Percentiles rank a stretch among this genome's conserved stretches.
Conservation (phyloP, 768 basidiomycete genomes). For the Lactifluus piperatus region DNA sequence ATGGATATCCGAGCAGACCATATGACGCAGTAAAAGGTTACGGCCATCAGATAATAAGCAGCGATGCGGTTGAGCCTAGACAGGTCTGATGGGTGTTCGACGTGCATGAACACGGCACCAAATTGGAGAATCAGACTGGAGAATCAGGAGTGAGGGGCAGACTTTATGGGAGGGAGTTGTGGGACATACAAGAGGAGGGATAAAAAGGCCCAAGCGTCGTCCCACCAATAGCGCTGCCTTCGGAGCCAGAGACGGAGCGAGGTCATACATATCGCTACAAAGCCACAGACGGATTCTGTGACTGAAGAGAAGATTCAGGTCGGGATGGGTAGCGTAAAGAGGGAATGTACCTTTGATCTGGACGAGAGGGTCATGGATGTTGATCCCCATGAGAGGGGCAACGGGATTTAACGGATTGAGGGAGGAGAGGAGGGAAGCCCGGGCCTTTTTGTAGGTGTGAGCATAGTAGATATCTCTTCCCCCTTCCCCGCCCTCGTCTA, state of each 20-base stretch:
- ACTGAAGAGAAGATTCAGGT: conserved; percentile 10
- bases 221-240: conserved; percentile 24
- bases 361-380: conserved; percentile 16
- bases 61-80: conserved; percentile 21
- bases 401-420: no score
- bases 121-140: conserved; percentile 21
- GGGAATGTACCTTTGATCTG: conserved; percentile 13
- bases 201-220: conserved; percentile 24
- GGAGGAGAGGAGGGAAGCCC: neutral
- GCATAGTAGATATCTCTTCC: no score
- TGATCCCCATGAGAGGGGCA: conserved; percentile 19
- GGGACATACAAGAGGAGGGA: conserved; percentile 19
- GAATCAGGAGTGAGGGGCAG: neutral
- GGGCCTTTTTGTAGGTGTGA: neutral
- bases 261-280: conserved; percentile 23
- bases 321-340: no score
- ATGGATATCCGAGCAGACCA: conserved; percentile 39
- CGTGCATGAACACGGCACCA: conserved; percentile 24
- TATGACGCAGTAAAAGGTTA: conserved; percentile 24
- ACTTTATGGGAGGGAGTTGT: neutral
- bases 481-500: no score
- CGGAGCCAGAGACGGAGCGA: conserved; percentile 21
- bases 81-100: conserved; percentile 17
- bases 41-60: conserved; percentile 26
- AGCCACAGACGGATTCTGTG: conserved; percentile 23